Evolutionary conservation across 1,139 yeast genomes (phyloP), one percentile per base, ranked within the genome.

Genomic region (Geotrichum klebahnii): DNA sequence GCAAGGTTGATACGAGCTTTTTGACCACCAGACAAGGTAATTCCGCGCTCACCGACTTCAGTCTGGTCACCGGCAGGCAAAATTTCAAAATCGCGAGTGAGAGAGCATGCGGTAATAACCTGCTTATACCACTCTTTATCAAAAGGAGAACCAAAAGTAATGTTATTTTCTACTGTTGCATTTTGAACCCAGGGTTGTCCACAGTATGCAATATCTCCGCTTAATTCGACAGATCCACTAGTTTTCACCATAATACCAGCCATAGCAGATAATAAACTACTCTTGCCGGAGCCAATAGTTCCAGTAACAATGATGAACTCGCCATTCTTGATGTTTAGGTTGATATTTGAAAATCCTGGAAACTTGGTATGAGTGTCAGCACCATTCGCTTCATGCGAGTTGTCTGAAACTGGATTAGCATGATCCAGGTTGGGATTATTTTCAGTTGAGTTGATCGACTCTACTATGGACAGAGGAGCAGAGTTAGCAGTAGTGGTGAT

Each of bases 11-110:
- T 78, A 62, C 96, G 76, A 0, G 96, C 95, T 68, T 89, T 89
- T 66, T 89, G 97, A 38, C 97, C 97, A 53, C 97, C 97, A 2
- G 96, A 86, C 38, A 89, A 69, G 0, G 94, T 88, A 57, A 89
- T 85, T 57, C 97, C 97, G 59, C 95, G 78, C 66, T 89, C 97
- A 55, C 97, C 97, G 53, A 89, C 84, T 67, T 88, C 96, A 2
- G 96, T 86, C 47, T 67, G 65, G 62, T 89, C 97, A 51, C 96
- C 92, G 36, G 84, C 94, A 2, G 92, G 87, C 46, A 88, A 70
- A 44, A 75, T 74, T 20, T 79, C 81, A 55, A 88, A 71, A 68
- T 88, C 96, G 40, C 81, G 77, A 35, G 72, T 71, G 52, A 88
- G 73, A 1, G 87, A 78, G 65, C 96, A 87, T 1, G 81, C 82